phyloP scores from a whole-genome alignment of 2,329 filamentous ascomycete genomes.

The Fonsecaea nubica region DNA sequence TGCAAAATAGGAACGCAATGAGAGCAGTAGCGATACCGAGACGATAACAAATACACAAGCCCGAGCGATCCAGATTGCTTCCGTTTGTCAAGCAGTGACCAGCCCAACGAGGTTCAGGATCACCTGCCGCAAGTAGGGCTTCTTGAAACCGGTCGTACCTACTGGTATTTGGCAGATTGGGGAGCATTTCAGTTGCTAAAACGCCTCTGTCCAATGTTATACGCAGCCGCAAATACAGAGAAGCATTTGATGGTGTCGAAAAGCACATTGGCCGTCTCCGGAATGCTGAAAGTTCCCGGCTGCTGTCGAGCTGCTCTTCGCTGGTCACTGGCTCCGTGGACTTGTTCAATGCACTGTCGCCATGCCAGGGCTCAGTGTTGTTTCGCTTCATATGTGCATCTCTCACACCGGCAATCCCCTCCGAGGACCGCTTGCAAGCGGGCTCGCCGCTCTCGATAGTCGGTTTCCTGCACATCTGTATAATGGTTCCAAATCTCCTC shows the following conservation, averaged over 20 bases:
- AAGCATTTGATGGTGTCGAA: neutral
- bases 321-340: neutral
- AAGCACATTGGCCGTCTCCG: neutral
- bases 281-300: neutral
- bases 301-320: neutral
- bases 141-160: neutral
- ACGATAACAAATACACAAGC: neutral
- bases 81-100: neutral
- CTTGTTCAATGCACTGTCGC: neutral
- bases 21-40: neutral
- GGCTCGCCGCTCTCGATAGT: constrained; percentile 83
- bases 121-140: neutral
- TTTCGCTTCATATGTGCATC: constrained; percentile 74
- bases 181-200: neutral
- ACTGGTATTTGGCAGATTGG: neutral
- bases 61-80: neutral
- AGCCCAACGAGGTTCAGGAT: neutral
- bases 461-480: constrained; percentile 81
- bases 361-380: neutral
- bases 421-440: constrained; percentile 89
- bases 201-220: neutral
- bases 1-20: neutral
- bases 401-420: constrained; percentile 82
- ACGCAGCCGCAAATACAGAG: neutral
- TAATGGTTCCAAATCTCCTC: constrained; percentile 95